These are phyloP conservation scores for Lecanosticta acicola DNA, from an alignment of 2,329 filamentous ascomycete genomes.

Conservation along the genomic window DNA sequence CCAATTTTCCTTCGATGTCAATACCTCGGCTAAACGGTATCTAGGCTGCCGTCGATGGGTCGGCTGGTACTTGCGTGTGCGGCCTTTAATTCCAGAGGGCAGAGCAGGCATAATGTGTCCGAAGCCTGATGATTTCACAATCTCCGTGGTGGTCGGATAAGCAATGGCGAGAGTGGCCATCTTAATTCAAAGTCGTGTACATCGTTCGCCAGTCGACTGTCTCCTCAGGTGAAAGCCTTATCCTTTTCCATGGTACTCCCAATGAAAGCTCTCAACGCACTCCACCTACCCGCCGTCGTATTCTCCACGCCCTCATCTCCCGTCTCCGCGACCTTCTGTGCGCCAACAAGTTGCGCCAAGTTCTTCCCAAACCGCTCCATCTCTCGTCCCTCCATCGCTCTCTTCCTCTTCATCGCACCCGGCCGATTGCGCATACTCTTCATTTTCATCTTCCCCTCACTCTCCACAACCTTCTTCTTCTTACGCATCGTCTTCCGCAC, in stretches of 20 bases:
- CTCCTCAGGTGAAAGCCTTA: constrained; percentile 58
- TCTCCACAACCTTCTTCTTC: constrained; percentile 14
- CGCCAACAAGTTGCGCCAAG: constrained; percentile 61
- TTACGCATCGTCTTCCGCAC: too few species aligned
- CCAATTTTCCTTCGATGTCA: too few species aligned
- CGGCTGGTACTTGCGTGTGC: background rate
- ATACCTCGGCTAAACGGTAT: too few species aligned
- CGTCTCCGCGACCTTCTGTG: constrained; percentile 1
- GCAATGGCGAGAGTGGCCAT: too few species aligned
- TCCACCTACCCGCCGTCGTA: constrained; percentile 72
- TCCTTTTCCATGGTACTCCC: constrained; percentile 85
- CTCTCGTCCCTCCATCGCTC: constrained; percentile 72
- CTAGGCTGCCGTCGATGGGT: background rate
- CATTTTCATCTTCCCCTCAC: constrained; percentile 58
- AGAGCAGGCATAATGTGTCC: too few species aligned
- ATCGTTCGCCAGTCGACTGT: too few species aligned
- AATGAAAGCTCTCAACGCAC: constrained; percentile 76
- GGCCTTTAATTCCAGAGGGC: background rate
- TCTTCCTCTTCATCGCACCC: constrained; percentile 78
- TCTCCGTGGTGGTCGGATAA: too few species aligned
- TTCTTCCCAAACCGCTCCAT: constrained; percentile 78
- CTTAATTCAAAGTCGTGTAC: too few species aligned
- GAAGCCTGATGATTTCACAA: too few species aligned
- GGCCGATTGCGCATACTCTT: constrained; percentile 69
- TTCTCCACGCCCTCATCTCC: constrained; percentile 41